Base-by-base conservation (phyloP, 2,329 filamentous ascomycete species). In the Colletotrichum chlorophyti region DNA sequence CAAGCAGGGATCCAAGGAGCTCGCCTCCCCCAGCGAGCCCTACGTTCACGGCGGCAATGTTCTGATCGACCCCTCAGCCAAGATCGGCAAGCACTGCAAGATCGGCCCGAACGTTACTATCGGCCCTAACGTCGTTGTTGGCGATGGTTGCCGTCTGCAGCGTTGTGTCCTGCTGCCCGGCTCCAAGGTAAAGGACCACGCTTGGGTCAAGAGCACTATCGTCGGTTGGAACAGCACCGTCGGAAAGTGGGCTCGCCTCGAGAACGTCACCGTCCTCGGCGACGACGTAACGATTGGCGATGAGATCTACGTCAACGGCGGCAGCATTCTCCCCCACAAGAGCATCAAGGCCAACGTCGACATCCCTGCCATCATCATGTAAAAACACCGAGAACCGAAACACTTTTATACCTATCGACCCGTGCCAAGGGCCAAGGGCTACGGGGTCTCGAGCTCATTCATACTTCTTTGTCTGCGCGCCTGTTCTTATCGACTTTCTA, bases 331-430 rank as follows among this genome's bases (percentile, higher is more conserved):
- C 64, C 94, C 94, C 6, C 94, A 99, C 82, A 99, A 99, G 89
- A 95, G 90, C 75, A 98, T 99, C 84, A 98, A 98, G 85, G 86
- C 89, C 70, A 99, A 99, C 76, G 91, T 99, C 69, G 95, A 99
- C 76, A 85, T 85, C 24, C 85, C 85, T 21, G 84, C 85, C 61
- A 88, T 88, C 65, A 88, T 88, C 71, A 88, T 88, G 85, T 88
- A 81, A 80, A 55, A 19, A 12, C 29, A 45, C 15, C 38, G 5
- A 6, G 27, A 32, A 60, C 9, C 38, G 38, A 41, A 11, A 26
- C 19, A 19, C 26, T 38, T 27, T n/a, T 43, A 53, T 48, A 58
- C 47, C 46, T n/a, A n/a, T n/a, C 31, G 35, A 41, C 46, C 47
- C 42, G 29, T 41, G 42, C 47, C 27, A 21, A 42, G 11, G 50